Evolutionary conservation across 495 filamentous ascomycete species (phyloP).

Genomic region (Neurospora pannonica): DNA sequence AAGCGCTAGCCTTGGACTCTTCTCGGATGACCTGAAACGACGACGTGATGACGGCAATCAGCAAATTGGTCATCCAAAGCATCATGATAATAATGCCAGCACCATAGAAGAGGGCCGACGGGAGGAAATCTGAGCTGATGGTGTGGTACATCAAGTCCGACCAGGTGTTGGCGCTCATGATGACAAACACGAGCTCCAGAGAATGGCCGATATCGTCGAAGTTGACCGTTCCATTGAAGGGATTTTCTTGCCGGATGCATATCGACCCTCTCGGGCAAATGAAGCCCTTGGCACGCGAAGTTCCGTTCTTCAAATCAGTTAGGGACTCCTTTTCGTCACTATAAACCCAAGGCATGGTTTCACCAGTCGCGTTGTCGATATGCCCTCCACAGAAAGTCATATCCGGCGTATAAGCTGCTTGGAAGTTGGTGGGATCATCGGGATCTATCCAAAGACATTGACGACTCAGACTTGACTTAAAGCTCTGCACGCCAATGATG

Average conservation of each 20-base stretch:
- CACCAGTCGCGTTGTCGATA: conserved; percentile 48
- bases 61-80: conserved; percentile 91
- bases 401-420: conserved; percentile 39
- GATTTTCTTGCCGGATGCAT: conserved; percentile 71
- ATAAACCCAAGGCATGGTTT: conserved; percentile 56
- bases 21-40: conserved; percentile 98
- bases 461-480: conserved; percentile 86
- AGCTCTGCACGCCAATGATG: conserved; percentile 92
- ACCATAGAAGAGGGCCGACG: conserved; percentile 76
- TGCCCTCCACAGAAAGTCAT: conserved; percentile 84
- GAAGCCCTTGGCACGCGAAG: conserved; percentile 67
- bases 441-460: conserved; percentile 80
- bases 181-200: conserved; percentile 91
- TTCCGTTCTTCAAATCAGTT: conserved; percentile 15
- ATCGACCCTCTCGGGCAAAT: conserved; percentile 74
- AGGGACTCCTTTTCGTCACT: neutral
- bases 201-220: conserved; percentile 94
- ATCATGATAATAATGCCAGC: conserved; percentile 84
- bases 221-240: conserved; percentile 77
- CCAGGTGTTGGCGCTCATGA: conserved; percentile 97
- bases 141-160: conserved; percentile 90
- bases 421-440: conserved; percentile 33
- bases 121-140: conserved; percentile 81
- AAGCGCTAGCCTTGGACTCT: conserved; percentile 88
- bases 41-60: conserved; percentile 96